These are phyloP conservation scores for Diplodia corticola DNA, from an alignment of 2,329 filamentous ascomycete species.

Conservation along the genomic window DNA sequence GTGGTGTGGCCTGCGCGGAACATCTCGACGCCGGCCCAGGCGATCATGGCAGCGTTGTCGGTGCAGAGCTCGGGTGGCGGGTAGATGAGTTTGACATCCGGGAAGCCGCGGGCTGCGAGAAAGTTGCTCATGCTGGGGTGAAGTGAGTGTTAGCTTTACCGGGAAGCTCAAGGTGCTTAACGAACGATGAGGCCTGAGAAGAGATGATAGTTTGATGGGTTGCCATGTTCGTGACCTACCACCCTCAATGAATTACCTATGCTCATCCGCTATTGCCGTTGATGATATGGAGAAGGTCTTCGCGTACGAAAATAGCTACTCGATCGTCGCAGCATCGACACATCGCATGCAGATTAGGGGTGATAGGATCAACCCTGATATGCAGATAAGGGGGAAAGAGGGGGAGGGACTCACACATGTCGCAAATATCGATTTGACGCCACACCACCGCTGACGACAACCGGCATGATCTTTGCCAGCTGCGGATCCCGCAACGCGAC, in stretches of 20 bases:
- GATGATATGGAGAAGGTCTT: not conserved
- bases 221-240: not conserved
- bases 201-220: not conserved
- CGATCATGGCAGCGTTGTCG: slow-evolving; percentile 97
- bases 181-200: too few relatives aligned
- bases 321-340: not conserved
- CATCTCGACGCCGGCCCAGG: slow-evolving; percentile 93
- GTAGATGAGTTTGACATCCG: slow-evolving; percentile 62
- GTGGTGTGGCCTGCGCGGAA: slow-evolving; percentile 66
- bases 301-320: not conserved
- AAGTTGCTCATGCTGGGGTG: slow-evolving; percentile 47
- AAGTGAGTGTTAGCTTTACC: not conserved
- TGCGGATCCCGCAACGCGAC: slow-evolving; percentile 13
- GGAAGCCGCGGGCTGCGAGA: slow-evolving; percentile 67
- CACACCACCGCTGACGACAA: slow-evolving; percentile 89
- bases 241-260: not conserved
- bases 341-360: not conserved
- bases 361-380: slow-evolving; percentile 10
- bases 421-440: slow-evolving; percentile 80
- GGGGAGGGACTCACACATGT: slow-evolving; percentile 51
- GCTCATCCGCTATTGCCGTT: not conserved
- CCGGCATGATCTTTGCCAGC: slow-evolving; percentile 48
- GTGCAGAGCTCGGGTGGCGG: slow-evolving; percentile 81
- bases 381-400: slow-evolving; percentile 20
- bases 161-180: not conserved